Conservation (phyloP, 139 green algal genomes). For the Ostreobium quekettii region DNA sequence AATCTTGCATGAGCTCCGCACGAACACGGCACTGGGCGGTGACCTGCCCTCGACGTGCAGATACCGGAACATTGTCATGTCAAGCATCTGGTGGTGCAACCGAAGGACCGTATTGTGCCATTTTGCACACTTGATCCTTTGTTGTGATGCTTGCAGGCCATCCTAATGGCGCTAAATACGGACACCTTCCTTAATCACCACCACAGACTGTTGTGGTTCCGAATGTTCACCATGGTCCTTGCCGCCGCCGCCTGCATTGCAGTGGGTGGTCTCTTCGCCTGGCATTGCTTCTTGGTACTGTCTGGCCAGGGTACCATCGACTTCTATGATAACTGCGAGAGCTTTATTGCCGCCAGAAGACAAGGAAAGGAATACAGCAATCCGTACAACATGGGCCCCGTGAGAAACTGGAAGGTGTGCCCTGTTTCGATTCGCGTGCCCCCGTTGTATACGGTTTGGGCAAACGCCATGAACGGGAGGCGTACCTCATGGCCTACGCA, state of each 20-base stretch:
- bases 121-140: no score
- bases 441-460: no score
- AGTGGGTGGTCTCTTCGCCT: slow-evolving; percentile 36
- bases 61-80: no score
- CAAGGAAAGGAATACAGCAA: slow-evolving; percentile 32
- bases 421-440: no score
- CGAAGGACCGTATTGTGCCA: no score
- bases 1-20: no score
- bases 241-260: slow-evolving; percentile 25
- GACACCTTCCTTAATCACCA: neutral
- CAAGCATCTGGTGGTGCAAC: no score
- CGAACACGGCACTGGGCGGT: no score
- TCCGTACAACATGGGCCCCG: slow-evolving; percentile 39
- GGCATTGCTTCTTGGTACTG: slow-evolving; percentile 50
- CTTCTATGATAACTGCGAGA: slow-evolving; percentile 26
- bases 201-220: neutral
- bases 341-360: slow-evolving; percentile 13
- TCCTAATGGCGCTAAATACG: slow-evolving; percentile 1
- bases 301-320: slow-evolving; percentile 53
- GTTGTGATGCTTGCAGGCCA: slow-evolving; percentile 4
- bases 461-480: no score
- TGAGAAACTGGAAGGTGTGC: slow-evolving; percentile 38
- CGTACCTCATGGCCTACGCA: no score
- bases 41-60: no score
- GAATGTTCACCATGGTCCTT: slow-evolving; percentile 23